A percentile compares a stretch with the other conserved stretches of the same genome.
phyloP scores from a whole-genome alignment of 805 yeast genomes.

The Candida maris region DNA sequence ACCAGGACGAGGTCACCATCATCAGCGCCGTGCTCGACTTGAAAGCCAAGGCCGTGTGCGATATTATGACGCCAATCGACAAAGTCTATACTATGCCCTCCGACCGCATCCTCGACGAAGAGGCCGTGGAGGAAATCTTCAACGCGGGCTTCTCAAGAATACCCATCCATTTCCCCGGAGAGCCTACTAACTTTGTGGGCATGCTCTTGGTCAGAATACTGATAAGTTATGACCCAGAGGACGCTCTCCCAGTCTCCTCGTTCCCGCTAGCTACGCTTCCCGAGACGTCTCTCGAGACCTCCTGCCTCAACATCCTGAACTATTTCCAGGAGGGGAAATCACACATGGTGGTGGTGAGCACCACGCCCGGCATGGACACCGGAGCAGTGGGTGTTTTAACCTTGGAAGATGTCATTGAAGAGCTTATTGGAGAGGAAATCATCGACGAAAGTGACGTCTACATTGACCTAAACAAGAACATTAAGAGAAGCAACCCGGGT shows the following conservation, averaged over 20 bases:
- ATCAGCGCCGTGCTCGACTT: constrained; percentile 90
- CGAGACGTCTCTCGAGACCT: constrained; percentile 86
- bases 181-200: constrained; percentile 88
- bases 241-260: constrained; percentile 83
- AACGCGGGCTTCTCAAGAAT: constrained; percentile 93
- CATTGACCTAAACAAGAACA: constrained; percentile 83
- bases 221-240: constrained; percentile 96
- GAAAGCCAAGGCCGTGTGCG: constrained; percentile 82
- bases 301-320: constrained; percentile 88
- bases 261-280: constrained; percentile 96
- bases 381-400: constrained; percentile 93
- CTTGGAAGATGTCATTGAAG: constrained; percentile 96
- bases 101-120: constrained; percentile 77
- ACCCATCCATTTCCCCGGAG: constrained; percentile 87
- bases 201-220: constrained; percentile 90
- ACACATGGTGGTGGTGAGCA: constrained; percentile 92
- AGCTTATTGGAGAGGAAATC: constrained; percentile 94
- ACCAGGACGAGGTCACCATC: constrained; percentile 93
- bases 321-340: constrained; percentile 98
- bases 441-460: constrained; percentile 95
- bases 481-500: constrained; percentile 73
- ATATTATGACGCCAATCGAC: constrained; percentile 91
- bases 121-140: constrained; percentile 81
- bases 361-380: constrained; percentile 68
- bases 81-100: constrained; percentile 87